phyloP scores from a whole-genome alignment of 345 rosid genomes.

The Brassica nigra region DNA sequence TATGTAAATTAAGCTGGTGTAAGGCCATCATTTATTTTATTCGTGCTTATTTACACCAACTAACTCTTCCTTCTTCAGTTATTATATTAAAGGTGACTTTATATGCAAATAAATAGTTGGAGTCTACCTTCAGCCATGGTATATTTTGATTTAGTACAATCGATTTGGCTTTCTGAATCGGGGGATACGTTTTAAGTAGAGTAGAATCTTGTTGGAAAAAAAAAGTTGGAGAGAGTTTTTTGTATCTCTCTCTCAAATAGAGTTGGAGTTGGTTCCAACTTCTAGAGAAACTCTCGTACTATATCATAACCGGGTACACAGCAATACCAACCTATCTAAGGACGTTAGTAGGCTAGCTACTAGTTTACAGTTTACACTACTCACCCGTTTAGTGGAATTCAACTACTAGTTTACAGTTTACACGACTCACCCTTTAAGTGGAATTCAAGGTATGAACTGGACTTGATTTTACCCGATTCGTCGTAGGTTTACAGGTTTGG shows the following conservation, averaged over 20 bases:
- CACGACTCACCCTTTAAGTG: not conserved
- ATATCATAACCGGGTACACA: too few species aligned
- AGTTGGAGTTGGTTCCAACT: too few species aligned
- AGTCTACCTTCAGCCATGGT: too few species aligned
- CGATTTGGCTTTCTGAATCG: too few species aligned
- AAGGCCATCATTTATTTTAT: conserved; percentile 29
- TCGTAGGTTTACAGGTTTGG: not conserved
- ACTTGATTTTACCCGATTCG: not conserved
- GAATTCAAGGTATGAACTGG: not conserved
- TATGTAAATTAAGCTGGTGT: conserved; percentile 38
- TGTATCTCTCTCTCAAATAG: too few species aligned
- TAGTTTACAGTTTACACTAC: not conserved
- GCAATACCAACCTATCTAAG: too few species aligned
- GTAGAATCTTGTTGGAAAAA: too few species aligned
- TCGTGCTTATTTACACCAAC: not conserved
- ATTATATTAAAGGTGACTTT: not conserved
- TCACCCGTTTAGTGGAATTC: not conserved
- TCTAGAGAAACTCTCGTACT: too few species aligned
- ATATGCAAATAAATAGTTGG: not conserved
- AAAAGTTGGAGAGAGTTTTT: too few species aligned
- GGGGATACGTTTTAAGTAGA: too few species aligned
- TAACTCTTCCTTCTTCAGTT: not conserved
- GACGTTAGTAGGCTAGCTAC: not conserved
- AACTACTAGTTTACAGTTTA: too few species aligned
- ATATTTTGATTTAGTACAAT: too few species aligned